phyloP scores from a whole-genome alignment of 768 basidiomycete species.

The Russula ochroleuca region DNA sequence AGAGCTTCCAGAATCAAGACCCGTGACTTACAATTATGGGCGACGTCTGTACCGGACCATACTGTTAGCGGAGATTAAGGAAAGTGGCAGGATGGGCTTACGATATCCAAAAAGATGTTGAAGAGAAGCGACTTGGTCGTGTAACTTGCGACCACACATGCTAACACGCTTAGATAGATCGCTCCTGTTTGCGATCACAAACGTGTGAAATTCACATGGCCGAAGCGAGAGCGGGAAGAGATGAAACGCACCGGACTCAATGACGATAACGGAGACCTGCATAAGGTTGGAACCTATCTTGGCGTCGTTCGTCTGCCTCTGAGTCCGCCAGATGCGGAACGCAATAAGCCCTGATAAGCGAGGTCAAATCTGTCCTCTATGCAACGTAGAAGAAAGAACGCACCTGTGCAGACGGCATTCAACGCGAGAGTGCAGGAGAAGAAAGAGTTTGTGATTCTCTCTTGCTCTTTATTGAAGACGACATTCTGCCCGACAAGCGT shows the following conservation, averaged over 20 bases:
- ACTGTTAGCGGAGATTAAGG: slow-evolving; percentile 18
- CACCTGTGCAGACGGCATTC: slow-evolving; percentile 23
- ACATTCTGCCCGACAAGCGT: slow-evolving; percentile 1
- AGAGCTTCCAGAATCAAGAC: background rate
- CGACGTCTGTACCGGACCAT: slow-evolving; percentile 7
- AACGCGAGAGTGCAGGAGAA: slow-evolving; percentile 25
- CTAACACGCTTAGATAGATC: slow-evolving; percentile 16
- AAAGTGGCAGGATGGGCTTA: background rate
- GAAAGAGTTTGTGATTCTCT: slow-evolving; percentile 23
- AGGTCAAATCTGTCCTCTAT: background rate
- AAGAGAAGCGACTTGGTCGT: slow-evolving; percentile 10
- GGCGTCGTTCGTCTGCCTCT: slow-evolving; percentile 21
- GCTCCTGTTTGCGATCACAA: slow-evolving; percentile 7
- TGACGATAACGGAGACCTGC: slow-evolving; percentile 19
- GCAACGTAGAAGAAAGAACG: background rate
- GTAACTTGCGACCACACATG: slow-evolving; percentile 13
- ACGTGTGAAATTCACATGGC: background rate
- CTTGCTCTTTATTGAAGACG: slow-evolving; percentile 15
- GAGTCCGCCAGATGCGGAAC: slow-evolving; percentile 23
- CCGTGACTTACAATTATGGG: slow-evolving; percentile 23
- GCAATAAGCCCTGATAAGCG: slow-evolving; percentile 19
- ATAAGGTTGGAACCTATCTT: slow-evolving; percentile 24
- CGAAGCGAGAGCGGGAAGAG: background rate
- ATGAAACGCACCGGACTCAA: slow-evolving; percentile 23
- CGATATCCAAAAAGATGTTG: slow-evolving; percentile 26